These are phyloP conservation scores for Cylindrotheca closterium DNA, from an alignment of 108 stramenopile species.

Conservation along the genomic window DNA sequence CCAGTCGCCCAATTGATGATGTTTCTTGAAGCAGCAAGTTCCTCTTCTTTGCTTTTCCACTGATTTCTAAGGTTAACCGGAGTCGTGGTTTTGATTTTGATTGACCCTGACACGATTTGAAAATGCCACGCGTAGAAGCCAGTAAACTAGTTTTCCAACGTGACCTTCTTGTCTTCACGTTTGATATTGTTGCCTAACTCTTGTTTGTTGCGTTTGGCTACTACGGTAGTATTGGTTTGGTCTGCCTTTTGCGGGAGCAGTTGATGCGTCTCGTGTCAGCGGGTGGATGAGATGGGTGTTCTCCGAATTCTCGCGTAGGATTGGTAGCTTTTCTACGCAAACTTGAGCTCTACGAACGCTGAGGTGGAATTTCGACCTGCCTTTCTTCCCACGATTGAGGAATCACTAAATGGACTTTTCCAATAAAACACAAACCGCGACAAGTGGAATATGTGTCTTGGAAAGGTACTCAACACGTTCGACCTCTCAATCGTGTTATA, in stretches of 20 bases:
- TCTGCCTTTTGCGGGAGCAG: too few relatives aligned
- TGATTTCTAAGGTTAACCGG: neutral
- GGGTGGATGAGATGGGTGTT: neutral
- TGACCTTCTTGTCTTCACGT: too few relatives aligned
- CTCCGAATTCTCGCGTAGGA: neutral
- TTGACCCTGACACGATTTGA: neutral
- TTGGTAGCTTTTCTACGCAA: neutral
- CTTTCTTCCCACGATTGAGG: neutral
- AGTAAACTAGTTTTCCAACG: neutral
- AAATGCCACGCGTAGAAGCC: neutral
- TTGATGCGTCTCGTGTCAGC: neutral
- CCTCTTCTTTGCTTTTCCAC: neutral
- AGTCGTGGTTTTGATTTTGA: neutral
- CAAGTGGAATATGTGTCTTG: too few relatives aligned
- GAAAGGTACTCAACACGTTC: too few relatives aligned
- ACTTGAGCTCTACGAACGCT: neutral
- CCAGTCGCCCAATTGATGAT: too few relatives aligned
- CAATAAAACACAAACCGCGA: too few relatives aligned
- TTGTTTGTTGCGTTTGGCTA: neutral
- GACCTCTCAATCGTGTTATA: too few relatives aligned
- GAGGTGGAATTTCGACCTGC: slow-evolving; percentile 1
- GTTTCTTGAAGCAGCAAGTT: neutral
- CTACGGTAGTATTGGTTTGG: neutral
- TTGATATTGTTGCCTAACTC: too few relatives aligned
- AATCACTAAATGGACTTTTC: too few relatives aligned